phyloP scores from a whole-genome alignment of 139 green algal species.

The Auxenochlorella protothecoides region DNA sequence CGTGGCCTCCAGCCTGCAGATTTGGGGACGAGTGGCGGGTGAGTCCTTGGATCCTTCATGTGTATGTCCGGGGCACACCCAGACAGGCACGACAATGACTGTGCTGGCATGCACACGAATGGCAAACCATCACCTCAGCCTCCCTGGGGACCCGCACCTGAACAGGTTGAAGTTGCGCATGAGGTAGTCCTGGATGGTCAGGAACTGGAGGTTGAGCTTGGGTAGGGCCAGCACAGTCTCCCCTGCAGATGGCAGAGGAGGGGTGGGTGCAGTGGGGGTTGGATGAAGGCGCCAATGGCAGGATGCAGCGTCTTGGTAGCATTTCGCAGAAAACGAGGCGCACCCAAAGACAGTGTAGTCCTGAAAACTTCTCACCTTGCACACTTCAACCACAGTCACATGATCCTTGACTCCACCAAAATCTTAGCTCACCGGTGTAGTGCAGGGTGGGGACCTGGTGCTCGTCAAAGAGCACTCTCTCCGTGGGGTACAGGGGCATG shows the following conservation, averaged over 20 bases:
- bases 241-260: conserved; percentile 14
- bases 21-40: too few relatives aligned
- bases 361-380: too few relatives aligned
- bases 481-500: conserved; percentile 95
- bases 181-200: conserved; percentile 92
- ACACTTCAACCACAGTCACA: too few relatives aligned
- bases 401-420: too few relatives aligned
- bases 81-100: too few relatives aligned
- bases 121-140: too few relatives aligned
- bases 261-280: neutral
- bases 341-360: too few relatives aligned
- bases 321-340: too few relatives aligned
- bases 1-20: conserved; percentile 71
- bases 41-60: too few relatives aligned
- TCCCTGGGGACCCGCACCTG: conserved; percentile 15
- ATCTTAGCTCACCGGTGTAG: conserved; percentile 32
- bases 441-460: conserved; percentile 52
- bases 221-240: conserved; percentile 78
- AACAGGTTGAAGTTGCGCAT: conserved; percentile 96
- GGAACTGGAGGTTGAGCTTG: conserved; percentile 98
- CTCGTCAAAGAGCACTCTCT: conserved; percentile 87
- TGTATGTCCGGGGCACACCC: too few relatives aligned
- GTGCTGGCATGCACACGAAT: too few relatives aligned
- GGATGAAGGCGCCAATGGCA: neutral
- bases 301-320: too few relatives aligned